These are phyloP conservation scores for Trichoderma asperelloides DNA, from an alignment of 495 filamentous ascomycete species.

Conservation along the genomic window DNA sequence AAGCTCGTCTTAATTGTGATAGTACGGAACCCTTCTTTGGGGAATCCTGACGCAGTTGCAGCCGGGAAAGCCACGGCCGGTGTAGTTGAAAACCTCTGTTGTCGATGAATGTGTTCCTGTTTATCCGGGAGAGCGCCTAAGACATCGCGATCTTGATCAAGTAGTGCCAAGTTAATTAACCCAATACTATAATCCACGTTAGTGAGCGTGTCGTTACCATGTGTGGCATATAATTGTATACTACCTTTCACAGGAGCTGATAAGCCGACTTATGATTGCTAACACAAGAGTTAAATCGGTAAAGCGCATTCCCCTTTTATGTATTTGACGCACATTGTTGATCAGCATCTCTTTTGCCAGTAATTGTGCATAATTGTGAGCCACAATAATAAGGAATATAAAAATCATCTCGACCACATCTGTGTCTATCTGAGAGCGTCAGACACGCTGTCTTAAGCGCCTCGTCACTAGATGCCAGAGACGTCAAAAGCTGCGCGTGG, in stretches of 20 bases:
- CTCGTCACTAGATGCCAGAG: background rate
- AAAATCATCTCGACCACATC: slow-evolving; percentile 10
- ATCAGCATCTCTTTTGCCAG: slow-evolving; percentile 20
- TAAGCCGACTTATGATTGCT: slow-evolving; percentile 37
- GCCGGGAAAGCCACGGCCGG: background rate
- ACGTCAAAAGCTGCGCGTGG: background rate
- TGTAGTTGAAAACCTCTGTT: background rate
- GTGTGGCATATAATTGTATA: slow-evolving; percentile 11
- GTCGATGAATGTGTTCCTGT: background rate
- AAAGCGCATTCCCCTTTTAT: slow-evolving; percentile 10
- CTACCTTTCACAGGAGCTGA: slow-evolving; percentile 41
- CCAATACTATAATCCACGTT: slow-evolving; percentile 21
- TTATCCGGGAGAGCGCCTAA: background rate
- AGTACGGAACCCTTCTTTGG: background rate
- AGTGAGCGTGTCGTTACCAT: background rate
- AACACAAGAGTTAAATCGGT: slow-evolving; percentile 15
- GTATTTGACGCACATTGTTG: slow-evolving; percentile 35
- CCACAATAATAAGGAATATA: slow-evolving; percentile 40
- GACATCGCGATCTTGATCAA: slow-evolving; percentile 12
- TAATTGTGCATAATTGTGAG: slow-evolving; percentile 32
- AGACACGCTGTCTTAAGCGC: background rate
- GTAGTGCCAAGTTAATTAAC: slow-evolving; percentile 31
- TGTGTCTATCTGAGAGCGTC: background rate
- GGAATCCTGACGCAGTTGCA: background rate
- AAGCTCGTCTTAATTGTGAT: background rate